Percentiles rank a stretch among this genome's conserved stretches.
phyloP scores from a whole-genome alignment of 352 stramenopile species.

The Globisporangium rhizosaccharum region DNA sequence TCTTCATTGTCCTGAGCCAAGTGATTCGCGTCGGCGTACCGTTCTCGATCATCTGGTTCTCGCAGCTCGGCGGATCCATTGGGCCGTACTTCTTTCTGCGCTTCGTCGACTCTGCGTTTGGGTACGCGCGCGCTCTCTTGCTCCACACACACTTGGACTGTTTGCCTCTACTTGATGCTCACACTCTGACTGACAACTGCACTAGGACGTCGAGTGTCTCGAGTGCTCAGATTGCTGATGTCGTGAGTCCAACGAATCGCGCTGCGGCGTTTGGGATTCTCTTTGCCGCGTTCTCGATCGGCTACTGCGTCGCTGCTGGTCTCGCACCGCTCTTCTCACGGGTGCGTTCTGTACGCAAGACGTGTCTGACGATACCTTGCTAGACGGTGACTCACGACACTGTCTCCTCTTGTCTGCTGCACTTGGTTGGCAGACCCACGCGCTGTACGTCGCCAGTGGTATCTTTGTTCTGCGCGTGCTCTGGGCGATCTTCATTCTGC shows the following conservation, averaged over 20 bases:
- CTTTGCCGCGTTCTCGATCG: slow-evolving; percentile 46
- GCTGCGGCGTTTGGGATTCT: slow-evolving; percentile 52
- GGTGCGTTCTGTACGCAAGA: slow-evolving; percentile 15
- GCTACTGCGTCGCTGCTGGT: slow-evolving; percentile 50
- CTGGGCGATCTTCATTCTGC: slow-evolving; percentile 47
- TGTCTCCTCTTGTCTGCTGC: background rate
- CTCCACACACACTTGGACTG: background rate
- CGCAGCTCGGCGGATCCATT: slow-evolving; percentile 45
- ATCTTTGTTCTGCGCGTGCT: slow-evolving; percentile 51
- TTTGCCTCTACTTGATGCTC: background rate
- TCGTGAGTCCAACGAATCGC: slow-evolving; percentile 46
- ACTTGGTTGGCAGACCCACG: slow-evolving; percentile 23
- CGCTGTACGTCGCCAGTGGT: slow-evolving; percentile 35
- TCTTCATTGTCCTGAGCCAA: slow-evolving; percentile 69
- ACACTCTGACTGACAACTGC: background rate
- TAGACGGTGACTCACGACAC: too few species aligned
- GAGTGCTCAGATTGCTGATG: slow-evolving; percentile 56
- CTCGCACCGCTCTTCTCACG: slow-evolving; percentile 45
- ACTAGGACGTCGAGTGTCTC: slow-evolving; percentile 46
- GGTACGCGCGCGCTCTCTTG: slow-evolving; percentile 16
- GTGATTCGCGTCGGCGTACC: slow-evolving; percentile 48
- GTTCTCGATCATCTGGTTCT: slow-evolving; percentile 71
- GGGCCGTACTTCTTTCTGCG: slow-evolving; percentile 52
- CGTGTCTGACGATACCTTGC: background rate
- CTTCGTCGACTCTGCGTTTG: slow-evolving; percentile 50